These are phyloP conservation scores for Rhynchospora breviuscula DNA, from an alignment of 176 grass and related monocot species.

Conservation along the genomic window DNA sequence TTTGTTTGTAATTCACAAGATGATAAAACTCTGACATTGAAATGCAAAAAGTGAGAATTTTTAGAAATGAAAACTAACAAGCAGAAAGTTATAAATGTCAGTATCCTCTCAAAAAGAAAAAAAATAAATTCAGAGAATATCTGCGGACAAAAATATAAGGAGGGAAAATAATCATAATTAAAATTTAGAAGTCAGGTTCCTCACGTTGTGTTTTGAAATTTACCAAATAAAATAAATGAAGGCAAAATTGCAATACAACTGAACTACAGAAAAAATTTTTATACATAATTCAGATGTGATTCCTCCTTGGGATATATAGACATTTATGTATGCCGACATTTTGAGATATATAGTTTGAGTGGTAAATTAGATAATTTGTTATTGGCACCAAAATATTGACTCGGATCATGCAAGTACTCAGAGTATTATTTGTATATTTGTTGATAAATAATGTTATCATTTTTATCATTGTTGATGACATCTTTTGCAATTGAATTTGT, in stretches of 20 bases:
- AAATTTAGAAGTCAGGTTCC: not conserved
- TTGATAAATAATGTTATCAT: not conserved
- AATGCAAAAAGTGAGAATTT: not conserved
- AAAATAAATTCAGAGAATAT: not conserved
- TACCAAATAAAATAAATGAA: too few species aligned
- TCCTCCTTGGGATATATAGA: too few species aligned
- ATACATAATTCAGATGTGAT: too few species aligned
- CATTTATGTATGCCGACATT: too few species aligned
- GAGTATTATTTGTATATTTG: not conserved
- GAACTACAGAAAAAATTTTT: not conserved
- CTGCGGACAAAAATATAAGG: not conserved
- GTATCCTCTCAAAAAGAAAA: not conserved
- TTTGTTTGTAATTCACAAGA: slow-evolving; percentile 1
- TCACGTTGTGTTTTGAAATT: not conserved
- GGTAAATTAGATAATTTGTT: not conserved
- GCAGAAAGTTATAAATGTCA: not conserved
- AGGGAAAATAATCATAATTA: not conserved
- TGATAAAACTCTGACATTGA: not conserved
- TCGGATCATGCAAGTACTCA: not conserved
- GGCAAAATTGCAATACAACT: not conserved
- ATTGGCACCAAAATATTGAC: not conserved
- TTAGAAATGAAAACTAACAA: not conserved
- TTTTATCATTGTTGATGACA: not conserved
- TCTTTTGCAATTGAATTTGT: not conserved
- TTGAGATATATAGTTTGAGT: too few species aligned